These are phyloP conservation scores for Leishmania tropica DNA, from an alignment of 208 protist species.

Conservation along the genomic window DNA sequence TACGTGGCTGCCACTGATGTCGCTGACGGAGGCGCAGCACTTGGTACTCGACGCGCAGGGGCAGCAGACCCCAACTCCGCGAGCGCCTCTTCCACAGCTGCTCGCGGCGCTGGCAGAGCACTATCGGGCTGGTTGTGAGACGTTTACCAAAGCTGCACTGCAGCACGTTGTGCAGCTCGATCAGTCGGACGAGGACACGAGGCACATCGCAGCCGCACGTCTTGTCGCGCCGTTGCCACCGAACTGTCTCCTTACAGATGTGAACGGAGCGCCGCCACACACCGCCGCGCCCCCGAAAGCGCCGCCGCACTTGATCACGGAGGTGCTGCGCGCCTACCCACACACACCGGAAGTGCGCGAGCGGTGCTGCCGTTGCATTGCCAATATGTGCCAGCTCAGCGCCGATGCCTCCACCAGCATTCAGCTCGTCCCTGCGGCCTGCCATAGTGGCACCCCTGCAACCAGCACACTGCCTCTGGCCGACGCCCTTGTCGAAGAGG, in stretches of 20 bases:
- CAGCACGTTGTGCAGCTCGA: slow-evolving; percentile 62
- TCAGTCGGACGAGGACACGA: slow-evolving; percentile 59
- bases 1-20: slow-evolving; percentile 24
- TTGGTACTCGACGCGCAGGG: slow-evolving; percentile 44
- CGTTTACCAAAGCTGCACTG: slow-evolving; percentile 38
- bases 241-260: neutral
- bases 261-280: neutral
- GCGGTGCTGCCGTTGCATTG: slow-evolving; percentile 78
- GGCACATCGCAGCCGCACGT: slow-evolving; percentile 33
- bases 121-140: slow-evolving; percentile 36
- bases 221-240: neutral
- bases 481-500: slow-evolving; percentile 60
- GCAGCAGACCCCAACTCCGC: neutral
- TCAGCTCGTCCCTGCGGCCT: neutral
- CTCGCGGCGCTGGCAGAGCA: slow-evolving; percentile 40
- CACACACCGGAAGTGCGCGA: slow-evolving; percentile 64
- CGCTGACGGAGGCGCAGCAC: slow-evolving; percentile 42
- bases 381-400: slow-evolving; percentile 77
- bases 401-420: neutral
- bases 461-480: slow-evolving; percentile 20
- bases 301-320: slow-evolving; percentile 40
- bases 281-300: neutral
- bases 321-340: slow-evolving; percentile 56
- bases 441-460: neutral
- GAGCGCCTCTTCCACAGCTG: slow-evolving; percentile 28